These are phyloP conservation scores for Xylariomycetidae sp. DNA, from an alignment of 2,329 filamentous ascomycete species.

Conservation along the genomic window DNA sequence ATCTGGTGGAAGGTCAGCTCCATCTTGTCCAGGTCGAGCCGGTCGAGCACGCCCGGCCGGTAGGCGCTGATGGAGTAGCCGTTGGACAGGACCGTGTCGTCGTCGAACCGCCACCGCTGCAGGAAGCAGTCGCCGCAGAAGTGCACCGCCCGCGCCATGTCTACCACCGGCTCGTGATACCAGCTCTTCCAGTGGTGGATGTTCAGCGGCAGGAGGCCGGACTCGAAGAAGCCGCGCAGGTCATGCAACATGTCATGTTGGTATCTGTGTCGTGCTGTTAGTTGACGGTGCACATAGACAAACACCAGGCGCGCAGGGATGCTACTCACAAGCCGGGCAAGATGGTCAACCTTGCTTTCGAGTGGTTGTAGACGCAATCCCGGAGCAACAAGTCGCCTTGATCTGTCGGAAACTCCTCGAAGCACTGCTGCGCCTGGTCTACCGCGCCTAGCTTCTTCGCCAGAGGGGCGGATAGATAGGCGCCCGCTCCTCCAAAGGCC, in stretches of 20 bases:
- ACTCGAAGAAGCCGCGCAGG: constrained; percentile 54
- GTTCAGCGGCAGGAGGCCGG: constrained; percentile 44
- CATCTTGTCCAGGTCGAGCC: constrained; percentile 37
- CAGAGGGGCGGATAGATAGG: constrained; percentile 51
- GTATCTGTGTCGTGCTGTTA: too few relatives aligned
- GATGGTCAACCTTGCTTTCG: constrained; percentile 44
- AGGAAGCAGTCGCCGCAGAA: constrained; percentile 55
- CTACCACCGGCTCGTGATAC: constrained; percentile 44
- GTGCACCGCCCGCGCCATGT: constrained; percentile 40
- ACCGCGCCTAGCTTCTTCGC: constrained; percentile 36
- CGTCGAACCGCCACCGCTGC: constrained; percentile 44
- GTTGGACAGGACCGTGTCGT: constrained; percentile 48
- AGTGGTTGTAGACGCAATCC: constrained; percentile 51
- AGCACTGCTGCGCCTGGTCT: constrained; percentile 41
- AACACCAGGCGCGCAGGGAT: not conserved
- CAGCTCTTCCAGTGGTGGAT: constrained; percentile 60
- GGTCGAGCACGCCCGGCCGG: constrained; percentile 27
- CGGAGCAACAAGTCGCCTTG: constrained; percentile 51
- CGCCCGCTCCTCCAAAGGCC: constrained; percentile 55
- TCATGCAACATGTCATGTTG: constrained; percentile 53
- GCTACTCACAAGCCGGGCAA: constrained; percentile 38
- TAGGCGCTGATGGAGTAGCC: constrained; percentile 53
- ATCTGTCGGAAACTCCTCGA: constrained; percentile 32
- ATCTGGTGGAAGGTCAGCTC: constrained; percentile 27
- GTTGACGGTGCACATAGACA: not conserved